Conservation (phyloP, 495 filamentous ascomycete species). For the Wilcoxina mikolae region DNA sequence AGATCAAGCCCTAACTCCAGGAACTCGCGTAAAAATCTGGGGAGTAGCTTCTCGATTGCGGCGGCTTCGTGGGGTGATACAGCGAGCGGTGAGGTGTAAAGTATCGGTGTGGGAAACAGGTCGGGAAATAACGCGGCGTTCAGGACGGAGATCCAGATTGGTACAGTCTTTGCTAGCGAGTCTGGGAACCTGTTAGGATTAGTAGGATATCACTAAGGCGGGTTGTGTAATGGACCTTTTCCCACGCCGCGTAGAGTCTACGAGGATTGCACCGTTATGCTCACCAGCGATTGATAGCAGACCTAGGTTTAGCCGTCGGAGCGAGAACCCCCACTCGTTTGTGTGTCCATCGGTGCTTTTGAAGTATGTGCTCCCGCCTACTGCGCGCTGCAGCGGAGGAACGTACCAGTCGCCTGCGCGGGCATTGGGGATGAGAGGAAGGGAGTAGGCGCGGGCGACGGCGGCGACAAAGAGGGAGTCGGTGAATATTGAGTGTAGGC, state of each 20-base stretch:
- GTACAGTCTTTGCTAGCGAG: slow-evolving; percentile 80
- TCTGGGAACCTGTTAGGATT: slow-evolving; percentile 94
- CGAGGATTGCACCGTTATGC: slow-evolving; percentile 66
- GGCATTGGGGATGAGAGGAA: slow-evolving; percentile 89
- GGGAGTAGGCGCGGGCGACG: slow-evolving; percentile 36
- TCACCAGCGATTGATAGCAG: slow-evolving; percentile 41
- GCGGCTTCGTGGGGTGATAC: slow-evolving; percentile 59
- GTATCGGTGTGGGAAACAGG: slow-evolving; percentile 30
- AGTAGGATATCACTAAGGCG: slow-evolving; percentile 17
- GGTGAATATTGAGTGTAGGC: slow-evolving; percentile 54
- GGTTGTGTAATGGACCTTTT: slow-evolving; percentile 47
- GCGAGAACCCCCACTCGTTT: slow-evolving; percentile 77
- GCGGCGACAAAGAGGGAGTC: slow-evolving; percentile 53
- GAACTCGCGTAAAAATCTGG: slow-evolving; percentile 50
- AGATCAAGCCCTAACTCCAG: slow-evolving; percentile 31
- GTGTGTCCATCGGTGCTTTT: slow-evolving; percentile 95
- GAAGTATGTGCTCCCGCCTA: slow-evolving; percentile 70
- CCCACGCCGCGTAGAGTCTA: slow-evolving; percentile 86
- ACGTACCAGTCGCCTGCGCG: slow-evolving; percentile 96
- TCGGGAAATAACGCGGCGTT: slow-evolving; percentile 66
- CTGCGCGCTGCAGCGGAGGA: slow-evolving; percentile 37
- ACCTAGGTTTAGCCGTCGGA: slow-evolving; percentile 68
- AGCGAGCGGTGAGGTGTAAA: slow-evolving; percentile 50
- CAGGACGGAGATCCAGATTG: slow-evolving; percentile 79
- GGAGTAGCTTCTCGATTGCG: slow-evolving; percentile 58